Evolutionary conservation across 164 flowering plant genomes (phyloP).

Genomic region (Sextonia rubra): DNA sequence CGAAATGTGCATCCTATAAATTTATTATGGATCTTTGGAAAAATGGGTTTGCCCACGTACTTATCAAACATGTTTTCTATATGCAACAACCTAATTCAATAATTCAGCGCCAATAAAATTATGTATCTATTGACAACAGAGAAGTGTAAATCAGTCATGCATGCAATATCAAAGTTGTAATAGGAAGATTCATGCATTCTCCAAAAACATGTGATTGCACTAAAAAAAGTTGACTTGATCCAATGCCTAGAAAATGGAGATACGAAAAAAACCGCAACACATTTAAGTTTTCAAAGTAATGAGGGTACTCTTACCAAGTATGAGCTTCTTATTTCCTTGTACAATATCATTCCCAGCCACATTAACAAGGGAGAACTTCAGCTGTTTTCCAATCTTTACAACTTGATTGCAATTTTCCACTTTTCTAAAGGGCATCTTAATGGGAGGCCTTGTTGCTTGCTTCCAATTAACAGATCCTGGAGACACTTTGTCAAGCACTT

Average conservation of each 20-base stretch:
- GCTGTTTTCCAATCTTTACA: constrained; percentile 66
- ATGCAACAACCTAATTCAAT: too few relatives aligned
- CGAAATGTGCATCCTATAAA: too few relatives aligned
- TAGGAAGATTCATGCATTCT: not conserved
- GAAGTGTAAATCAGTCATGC: not conserved
- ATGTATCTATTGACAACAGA: not conserved
- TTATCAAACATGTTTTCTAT: too few relatives aligned
- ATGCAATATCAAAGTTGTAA: not conserved
- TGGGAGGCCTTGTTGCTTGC: constrained; percentile 88
- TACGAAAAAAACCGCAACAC: not conserved
- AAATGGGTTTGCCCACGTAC: too few relatives aligned
- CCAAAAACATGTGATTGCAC: not conserved
- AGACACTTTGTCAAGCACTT: constrained; percentile 81
- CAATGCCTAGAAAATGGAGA: not conserved
- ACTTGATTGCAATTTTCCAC: constrained; percentile 97
- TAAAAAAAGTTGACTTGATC: not conserved
- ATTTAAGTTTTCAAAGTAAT: not conserved
- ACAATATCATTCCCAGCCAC: constrained; percentile 93
- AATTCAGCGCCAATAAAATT: not conserved
- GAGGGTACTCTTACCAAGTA: constrained; percentile 53
- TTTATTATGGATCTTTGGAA: too few relatives aligned
- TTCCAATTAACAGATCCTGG: constrained; percentile 94
- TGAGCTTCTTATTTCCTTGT: constrained; percentile 91
- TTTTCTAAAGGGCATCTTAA: constrained; percentile 95
- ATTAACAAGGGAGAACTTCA: constrained; percentile 80